phyloP scores from a whole-genome alignment of 139 green algal species.

The Chlamydomonas sp. region DNA sequence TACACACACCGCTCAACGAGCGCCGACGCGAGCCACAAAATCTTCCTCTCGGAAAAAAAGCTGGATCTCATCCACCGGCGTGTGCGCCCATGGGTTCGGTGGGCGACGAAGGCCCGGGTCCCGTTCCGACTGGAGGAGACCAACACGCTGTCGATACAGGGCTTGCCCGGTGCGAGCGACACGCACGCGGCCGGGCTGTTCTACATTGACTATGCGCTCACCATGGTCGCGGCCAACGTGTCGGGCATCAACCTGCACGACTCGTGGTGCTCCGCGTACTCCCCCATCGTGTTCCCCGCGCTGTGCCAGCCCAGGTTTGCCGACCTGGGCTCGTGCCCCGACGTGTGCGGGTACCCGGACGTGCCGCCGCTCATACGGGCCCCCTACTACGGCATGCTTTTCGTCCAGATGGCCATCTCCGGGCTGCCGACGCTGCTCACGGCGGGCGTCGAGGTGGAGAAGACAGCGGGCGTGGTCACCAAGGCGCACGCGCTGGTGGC shows the following conservation, averaged over 20 bases:
- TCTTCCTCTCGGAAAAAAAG: background rate
- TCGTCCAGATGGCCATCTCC: background rate
- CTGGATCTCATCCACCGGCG: background rate
- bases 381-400: background rate
- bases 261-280: slow-evolving; percentile 8
- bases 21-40: background rate
- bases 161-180: slow-evolving; percentile 7
- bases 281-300: slow-evolving; percentile 7
- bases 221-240: slow-evolving; percentile 7
- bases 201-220: slow-evolving; percentile 12
- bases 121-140: slow-evolving; percentile 13
- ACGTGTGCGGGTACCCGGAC: background rate
- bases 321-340: background rate
- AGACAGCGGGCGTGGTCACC: background rate
- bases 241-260: slow-evolving; percentile 8
- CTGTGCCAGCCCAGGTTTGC: background rate
- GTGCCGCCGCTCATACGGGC: background rate
- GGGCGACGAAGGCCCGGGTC: background rate
- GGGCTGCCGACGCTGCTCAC: background rate
- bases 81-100: background rate
- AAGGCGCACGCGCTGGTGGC: background rate
- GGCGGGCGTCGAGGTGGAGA: background rate
- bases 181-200: slow-evolving; percentile 3
- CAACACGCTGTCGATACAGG: slow-evolving; percentile 6
- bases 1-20: background rate